Conservation (phyloP, 352 stramenopile species). For the Elongisporangium senticosum region DNA sequence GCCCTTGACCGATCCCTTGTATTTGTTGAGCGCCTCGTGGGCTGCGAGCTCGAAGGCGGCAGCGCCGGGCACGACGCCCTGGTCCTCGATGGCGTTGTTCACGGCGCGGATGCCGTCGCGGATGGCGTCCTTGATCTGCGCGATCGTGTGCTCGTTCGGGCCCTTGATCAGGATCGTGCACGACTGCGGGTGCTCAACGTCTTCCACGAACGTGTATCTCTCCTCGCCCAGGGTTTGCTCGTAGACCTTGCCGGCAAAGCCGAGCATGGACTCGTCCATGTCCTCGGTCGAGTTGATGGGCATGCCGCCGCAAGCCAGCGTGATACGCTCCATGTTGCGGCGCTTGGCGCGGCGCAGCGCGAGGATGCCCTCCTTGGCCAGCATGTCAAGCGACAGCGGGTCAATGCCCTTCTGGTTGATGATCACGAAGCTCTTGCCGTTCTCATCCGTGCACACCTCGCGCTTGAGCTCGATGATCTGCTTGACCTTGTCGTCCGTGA, state of each 20-base stretch:
- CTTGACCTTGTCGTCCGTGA: constrained; percentile 95
- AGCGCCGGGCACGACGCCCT: constrained; percentile 93
- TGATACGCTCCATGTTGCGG: constrained; percentile 99
- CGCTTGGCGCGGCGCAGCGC: constrained; percentile 97
- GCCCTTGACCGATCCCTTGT: constrained; percentile 88
- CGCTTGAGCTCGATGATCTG: constrained; percentile 99
- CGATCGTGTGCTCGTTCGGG: constrained; percentile 97
- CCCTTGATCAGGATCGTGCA: constrained; percentile 99
- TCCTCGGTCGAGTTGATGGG: constrained; percentile 98
- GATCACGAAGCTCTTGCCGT: constrained; percentile 97
- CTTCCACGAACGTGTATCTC: constrained; percentile 99
- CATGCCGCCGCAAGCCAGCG: constrained; percentile 97
- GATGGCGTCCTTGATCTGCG: constrained; percentile 99
- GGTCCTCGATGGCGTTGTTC: constrained; percentile 98
- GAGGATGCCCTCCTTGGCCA: constrained; percentile 99
- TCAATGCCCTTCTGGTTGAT: constrained; percentile 99
- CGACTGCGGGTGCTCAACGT: constrained; percentile 94
- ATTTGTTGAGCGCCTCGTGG: constrained; percentile 84
- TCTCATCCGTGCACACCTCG: constrained; percentile 92
- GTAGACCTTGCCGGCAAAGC: constrained; percentile 96
- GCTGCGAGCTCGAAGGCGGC: constrained; percentile 96
- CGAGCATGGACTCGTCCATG: constrained; percentile 94
- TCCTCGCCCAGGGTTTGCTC: constrained; percentile 98
- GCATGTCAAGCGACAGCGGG: constrained; percentile 98
- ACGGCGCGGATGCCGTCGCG: constrained; percentile 97